Conservation (phyloP, 495 filamentous ascomycete genomes). For the Jackrogersella multiformis region DNA sequence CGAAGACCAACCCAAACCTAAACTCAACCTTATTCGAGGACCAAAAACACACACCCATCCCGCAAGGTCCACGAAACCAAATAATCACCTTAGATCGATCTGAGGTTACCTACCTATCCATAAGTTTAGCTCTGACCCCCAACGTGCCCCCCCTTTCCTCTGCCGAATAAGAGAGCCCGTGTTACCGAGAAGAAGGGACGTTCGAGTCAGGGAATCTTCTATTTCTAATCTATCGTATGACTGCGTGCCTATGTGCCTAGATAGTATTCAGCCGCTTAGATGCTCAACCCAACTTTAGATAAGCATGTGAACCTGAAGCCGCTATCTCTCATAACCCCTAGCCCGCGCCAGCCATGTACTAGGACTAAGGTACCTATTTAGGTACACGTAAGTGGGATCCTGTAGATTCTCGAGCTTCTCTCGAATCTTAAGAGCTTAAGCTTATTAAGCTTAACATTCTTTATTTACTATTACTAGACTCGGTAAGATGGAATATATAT, state of each 20-base stretch:
- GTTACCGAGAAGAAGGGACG: background rate
- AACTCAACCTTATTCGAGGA: background rate
- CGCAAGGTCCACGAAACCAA: background rate
- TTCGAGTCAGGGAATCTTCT: conserved; percentile 1
- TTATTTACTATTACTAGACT: too few species aligned
- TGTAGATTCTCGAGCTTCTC: background rate
- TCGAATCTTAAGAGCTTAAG: background rate
- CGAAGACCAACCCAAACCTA: too few species aligned
- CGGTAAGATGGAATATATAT: background rate
- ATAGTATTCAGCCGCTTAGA: too few species aligned
- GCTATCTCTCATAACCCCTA: background rate
- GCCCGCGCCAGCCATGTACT: background rate
- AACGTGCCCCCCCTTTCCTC: too few species aligned
- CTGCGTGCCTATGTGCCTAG: too few species aligned
- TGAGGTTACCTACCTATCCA: too few species aligned
- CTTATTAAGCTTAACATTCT: background rate
- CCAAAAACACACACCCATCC: background rate
- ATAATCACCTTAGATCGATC: too few species aligned
- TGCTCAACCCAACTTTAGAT: too few species aligned
- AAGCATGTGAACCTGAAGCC: conserved; percentile 10
- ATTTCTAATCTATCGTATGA: background rate
- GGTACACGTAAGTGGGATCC: background rate
- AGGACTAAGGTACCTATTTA: background rate
- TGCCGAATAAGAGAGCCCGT: background rate
- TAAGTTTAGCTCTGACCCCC: too few species aligned